These are phyloP conservation scores for Avena eriantha DNA, from an alignment of 176 grass and related monocot species.

Conservation along the genomic window DNA sequence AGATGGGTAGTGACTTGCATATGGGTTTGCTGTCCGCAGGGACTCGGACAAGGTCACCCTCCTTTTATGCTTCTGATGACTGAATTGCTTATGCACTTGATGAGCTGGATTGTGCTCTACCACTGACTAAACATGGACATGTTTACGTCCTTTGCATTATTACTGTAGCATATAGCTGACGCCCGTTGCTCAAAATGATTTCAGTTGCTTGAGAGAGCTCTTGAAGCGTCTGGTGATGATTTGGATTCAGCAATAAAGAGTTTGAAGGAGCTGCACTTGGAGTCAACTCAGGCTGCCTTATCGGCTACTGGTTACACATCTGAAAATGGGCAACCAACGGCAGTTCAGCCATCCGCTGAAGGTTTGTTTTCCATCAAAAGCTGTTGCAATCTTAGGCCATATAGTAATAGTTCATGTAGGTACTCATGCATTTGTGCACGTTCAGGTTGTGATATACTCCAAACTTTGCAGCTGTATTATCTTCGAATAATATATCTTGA, in stretches of 20 bases:
- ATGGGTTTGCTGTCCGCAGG: background rate
- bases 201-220: conserved; percentile 81
- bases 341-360: conserved; percentile 42
- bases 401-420: background rate
- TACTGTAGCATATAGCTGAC: conserved; percentile 15
- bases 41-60: background rate
- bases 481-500: background rate
- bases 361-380: conserved; percentile 40
- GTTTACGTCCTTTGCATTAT: background rate
- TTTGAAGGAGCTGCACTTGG: conserved; percentile 68
- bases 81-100: background rate
- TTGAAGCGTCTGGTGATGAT: conserved; percentile 87
- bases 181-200: conserved; percentile 36
- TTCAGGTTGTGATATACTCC: background rate
- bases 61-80: background rate
- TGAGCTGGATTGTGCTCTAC: background rate
- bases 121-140: background rate
- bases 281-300: conserved; percentile 51
- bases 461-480: background rate
- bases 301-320: conserved; percentile 40
- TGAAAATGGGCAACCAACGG: conserved; percentile 47
- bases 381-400: background rate
- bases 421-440: background rate
- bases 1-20: background rate
- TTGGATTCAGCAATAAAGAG: conserved; percentile 86